Conservation (phyloP, 306 rosid species). For the Datisca glomerata region DNA sequence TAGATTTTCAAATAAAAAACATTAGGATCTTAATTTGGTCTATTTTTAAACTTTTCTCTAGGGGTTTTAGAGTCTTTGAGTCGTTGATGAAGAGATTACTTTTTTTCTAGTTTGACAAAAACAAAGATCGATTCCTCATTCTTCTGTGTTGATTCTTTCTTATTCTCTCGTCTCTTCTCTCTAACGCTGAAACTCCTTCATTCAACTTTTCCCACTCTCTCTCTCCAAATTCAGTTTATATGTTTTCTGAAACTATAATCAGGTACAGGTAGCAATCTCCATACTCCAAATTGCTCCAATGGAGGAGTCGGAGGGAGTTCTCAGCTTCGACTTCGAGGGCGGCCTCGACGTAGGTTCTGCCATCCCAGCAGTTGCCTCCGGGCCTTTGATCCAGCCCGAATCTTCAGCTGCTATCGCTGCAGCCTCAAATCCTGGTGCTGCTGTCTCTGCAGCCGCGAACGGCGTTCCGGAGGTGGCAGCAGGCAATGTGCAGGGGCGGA, state of each 20-base stretch:
- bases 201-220: background rate
- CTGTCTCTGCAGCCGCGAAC: constrained; percentile 3
- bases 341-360: constrained; percentile 62
- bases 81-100: too few species aligned
- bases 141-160: too few species aligned
- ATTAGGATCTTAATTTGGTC: too few species aligned
- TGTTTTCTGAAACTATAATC: constrained; percentile 8
- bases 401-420: constrained; percentile 16
- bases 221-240: background rate
- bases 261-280: background rate
- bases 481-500: constrained; percentile 31
- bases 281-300: constrained; percentile 19
- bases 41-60: too few species aligned
- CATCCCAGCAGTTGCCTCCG: constrained; percentile 27
- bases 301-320: constrained; percentile 97
- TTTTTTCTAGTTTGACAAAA: too few species aligned
- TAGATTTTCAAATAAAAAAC: too few species aligned
- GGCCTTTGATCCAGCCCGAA: constrained; percentile 33
- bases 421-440: constrained; percentile 7
- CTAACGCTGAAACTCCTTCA: background rate
- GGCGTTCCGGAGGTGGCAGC: constrained; percentile 6
- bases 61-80: too few species aligned
- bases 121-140: too few species aligned
- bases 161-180: too few species aligned
- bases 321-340: constrained; percentile 97